Evolutionary conservation across 2,329 filamentous ascomycete species (phyloP), one percentile per base, ranked within the genome.

Genomic region (Keithomyces neogunnii): DNA sequence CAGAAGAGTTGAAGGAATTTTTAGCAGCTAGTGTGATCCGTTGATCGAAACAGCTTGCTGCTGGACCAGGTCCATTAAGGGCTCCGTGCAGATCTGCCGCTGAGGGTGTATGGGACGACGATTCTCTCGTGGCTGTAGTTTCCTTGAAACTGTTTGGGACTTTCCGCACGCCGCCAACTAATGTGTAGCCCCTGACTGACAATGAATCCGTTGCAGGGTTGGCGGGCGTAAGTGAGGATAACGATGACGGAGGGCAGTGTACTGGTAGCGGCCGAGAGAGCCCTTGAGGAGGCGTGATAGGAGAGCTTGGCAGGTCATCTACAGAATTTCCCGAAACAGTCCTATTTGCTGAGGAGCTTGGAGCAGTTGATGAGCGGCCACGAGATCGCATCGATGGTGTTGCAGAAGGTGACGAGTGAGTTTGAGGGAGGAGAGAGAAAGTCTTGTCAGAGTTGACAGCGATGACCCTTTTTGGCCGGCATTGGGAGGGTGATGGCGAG

Each of bases 371-470:
- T 38, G 73, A 77, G 45, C 72, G 62, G 13, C 66, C 68, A 35
- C 70, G 66, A 8, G 76, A 76, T 56, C 62, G 62, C 19, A 63
- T 54, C 19, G 65, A 67, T n/a, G 63, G 56, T 11, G 62, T 59
- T 51, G 59, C 57, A 8, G 63, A 67, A 5, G 62, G 63, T 10
- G 57, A 52, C 9, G 62, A 60, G 36, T 53, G 52, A n/a, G 61
- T 53, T 43, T 73, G 59, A 62, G 64, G 65, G 55, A 73, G 55
- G 51, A 82, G 64, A 13, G 77, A 79, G 58, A 83, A 82, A 4
- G 79, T 82, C 64, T 80, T 80, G 63, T 82, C 76, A 5, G 77
- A 63, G 57, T 81, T 71, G 31, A 82, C 66, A 49, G 71, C 72
- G 53, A 82, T 73, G 32, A 73, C 61, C 54, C 73, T 63, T 26